Base-by-base conservation (phyloP, 257 asterid genomes). In the Fraxinus excelsior region DNA sequence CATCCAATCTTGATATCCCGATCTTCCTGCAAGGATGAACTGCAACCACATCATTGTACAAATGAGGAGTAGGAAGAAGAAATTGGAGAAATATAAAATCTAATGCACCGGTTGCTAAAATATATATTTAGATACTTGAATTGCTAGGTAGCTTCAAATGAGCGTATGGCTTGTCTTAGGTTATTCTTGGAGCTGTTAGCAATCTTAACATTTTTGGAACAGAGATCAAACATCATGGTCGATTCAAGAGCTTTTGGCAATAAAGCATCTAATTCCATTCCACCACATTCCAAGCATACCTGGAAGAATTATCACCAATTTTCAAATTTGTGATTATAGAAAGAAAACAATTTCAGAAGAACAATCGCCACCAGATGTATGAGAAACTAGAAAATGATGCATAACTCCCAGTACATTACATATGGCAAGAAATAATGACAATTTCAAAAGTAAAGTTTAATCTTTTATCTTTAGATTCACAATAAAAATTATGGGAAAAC, bases 101-200 rank as follows among this genome's bases (percentile, higher is more conserved):
- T 8, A 60, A 1, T 21, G 67, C 67, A 60, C 5, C 2, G 18
- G 67, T 60, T 60, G 29, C 4, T 58, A 10, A 7, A 21, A 60
- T 23, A 23, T 23, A 25, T 21, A 2, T 23, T 7, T 8, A 21
- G 1, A 64, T 88, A 92, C 96, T 79, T 83, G 82, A 81, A 79
- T 75, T 85, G 87, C 91, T 94, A 90, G 73, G 97, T 92, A 67
- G 97, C 94, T 88, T 92, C 94, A 23, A 92, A 92, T 46, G 97
- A 92, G 40, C 97, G 97, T 65, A 89, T 82, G 16, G 97, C 97
- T 85, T 92, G 97, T 83, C 97, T 84, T 76, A 92, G 85, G 81
- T 92, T 92, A 72, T 91, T 87, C 90, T 91, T 90, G 72, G 97
- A 86, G 79, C 79, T 85, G 71, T 75, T 76, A 71, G 97, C 96